These are phyloP conservation scores for Triadica sebifera DNA, from an alignment of 345 rosid species.

Conservation along the genomic window DNA sequence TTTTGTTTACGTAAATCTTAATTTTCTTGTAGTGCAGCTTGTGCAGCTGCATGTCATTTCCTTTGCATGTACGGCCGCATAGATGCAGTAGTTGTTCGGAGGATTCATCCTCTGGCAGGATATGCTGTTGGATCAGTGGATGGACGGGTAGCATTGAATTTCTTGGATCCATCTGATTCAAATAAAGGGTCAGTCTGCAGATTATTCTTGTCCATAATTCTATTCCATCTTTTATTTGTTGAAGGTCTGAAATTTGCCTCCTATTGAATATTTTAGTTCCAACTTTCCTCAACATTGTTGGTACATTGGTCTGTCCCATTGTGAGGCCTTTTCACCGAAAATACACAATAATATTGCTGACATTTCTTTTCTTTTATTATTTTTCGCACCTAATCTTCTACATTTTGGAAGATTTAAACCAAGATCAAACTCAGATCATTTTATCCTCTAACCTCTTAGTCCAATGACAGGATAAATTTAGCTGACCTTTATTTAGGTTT, in stretches of 20 bases:
- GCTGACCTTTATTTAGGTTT: not conserved
- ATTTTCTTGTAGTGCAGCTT: too few species aligned
- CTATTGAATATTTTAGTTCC: not conserved
- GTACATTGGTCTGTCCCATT: not conserved
- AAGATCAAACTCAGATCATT: not conserved
- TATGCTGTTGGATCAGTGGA: conserved; percentile 86
- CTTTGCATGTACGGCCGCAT: not conserved
- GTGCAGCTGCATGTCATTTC: not conserved
- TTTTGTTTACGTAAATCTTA: too few species aligned
- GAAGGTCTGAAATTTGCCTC: not conserved
- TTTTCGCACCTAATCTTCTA: not conserved
- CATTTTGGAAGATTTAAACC: not conserved
- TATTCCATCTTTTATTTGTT: conserved; percentile 2
- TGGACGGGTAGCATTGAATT: conserved; percentile 70
- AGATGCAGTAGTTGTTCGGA: not conserved
- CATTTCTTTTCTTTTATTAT: not conserved
- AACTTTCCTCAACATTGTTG: not conserved
- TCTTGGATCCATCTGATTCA: conserved; percentile 42
- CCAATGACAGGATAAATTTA: not conserved
- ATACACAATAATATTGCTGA: not conserved
- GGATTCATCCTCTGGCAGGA: conserved; percentile 44
- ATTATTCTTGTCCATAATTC: not conserved
- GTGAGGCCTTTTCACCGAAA: not conserved
- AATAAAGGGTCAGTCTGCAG: conserved; percentile 48
- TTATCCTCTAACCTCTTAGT: not conserved